phyloP scores from a whole-genome alignment of 2,329 filamentous ascomycete species.

The Alternaria sp. region DNA sequence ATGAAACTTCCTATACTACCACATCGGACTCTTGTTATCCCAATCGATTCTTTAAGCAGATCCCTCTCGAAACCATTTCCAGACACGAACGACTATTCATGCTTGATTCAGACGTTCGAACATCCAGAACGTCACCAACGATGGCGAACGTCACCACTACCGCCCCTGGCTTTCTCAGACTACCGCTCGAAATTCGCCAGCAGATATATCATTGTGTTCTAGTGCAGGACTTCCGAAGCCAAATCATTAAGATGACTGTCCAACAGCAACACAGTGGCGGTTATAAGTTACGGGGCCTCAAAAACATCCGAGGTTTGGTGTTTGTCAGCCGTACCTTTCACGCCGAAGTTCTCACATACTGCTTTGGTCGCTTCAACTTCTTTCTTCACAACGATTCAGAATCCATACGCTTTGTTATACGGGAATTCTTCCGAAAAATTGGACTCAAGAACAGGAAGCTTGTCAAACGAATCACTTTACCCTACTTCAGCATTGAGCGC shows the following conservation, averaged over 20 bases:
- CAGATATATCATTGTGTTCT: not conserved
- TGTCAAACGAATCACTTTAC: not conserved
- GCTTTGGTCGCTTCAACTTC: not conserved
- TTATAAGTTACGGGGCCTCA: not conserved
- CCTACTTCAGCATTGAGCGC: not conserved
- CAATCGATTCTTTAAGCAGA: not conserved
- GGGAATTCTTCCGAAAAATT: not conserved
- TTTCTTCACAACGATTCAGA: not conserved
- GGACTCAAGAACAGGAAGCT: not conserved
- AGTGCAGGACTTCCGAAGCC: not conserved
- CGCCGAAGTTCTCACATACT: slow-evolving; percentile 2
- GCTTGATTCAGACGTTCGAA: not conserved
- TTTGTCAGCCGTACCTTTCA: not conserved
- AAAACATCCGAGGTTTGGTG: not conserved
- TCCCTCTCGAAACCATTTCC: no score
- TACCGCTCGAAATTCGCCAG: slow-evolving; percentile 4
- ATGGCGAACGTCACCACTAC: not conserved
- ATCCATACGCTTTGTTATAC: not conserved
- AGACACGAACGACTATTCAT: no score
- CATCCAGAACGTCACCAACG: not conserved
- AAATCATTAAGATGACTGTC: not conserved
- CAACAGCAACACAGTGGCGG: no score
- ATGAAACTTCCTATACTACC: not conserved
- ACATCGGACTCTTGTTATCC: not conserved
- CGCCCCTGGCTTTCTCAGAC: not conserved